Base-by-base conservation (phyloP, 768 basidiomycete genomes). In the Amanita jacksonii region DNA sequence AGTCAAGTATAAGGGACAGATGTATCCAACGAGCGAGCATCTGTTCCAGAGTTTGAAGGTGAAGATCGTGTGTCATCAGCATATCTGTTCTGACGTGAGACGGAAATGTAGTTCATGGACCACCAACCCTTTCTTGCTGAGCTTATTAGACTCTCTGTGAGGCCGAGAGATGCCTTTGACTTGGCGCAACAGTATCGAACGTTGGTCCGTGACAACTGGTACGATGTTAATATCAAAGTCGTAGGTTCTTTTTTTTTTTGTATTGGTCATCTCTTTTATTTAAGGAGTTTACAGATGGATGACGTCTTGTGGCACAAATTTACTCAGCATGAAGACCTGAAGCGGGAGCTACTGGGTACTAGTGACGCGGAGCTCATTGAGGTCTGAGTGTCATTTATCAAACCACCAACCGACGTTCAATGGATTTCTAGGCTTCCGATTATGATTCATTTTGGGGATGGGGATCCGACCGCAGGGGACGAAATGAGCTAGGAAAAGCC, bases 401-500 rank as follows among this genome's bases (percentile, higher is more conserved):
- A 28, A 5, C 18, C 10, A 12, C n/a, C 15, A 23, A 28, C 6
- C 13, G 16, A 22, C 22, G 2, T 27, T 43, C 16, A 19, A 9
- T 24, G 15, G n/a, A 20, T 32, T 36, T n/a, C n/a, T n/a, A 73
- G 69, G 58, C 70, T 46, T 72, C 70, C 9, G 62, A 64, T 12
- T 61, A 60, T 16, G 74, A 76, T 48, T 54, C 67, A 28, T 74
- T 75, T 52, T 76, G 76, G 75, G 73, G 74, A 12, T 51, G 62
- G 31, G 73, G 75, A 1, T 56, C 60, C 12, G 64, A 77, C 47
- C 56, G 56, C 8, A 49, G 59, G 36, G 74, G 74, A 8, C 62
- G 64, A 27, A 76, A 76, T 43, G 70, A 76, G 51, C 62, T 73
- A 12, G 76, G 74, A 13, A 73, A 70, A 49, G 64, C 68, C 1